Evolutionary conservation across 2,329 filamentous ascomycete species (phyloP).

Genomic region (Cadophora sp.): DNA sequence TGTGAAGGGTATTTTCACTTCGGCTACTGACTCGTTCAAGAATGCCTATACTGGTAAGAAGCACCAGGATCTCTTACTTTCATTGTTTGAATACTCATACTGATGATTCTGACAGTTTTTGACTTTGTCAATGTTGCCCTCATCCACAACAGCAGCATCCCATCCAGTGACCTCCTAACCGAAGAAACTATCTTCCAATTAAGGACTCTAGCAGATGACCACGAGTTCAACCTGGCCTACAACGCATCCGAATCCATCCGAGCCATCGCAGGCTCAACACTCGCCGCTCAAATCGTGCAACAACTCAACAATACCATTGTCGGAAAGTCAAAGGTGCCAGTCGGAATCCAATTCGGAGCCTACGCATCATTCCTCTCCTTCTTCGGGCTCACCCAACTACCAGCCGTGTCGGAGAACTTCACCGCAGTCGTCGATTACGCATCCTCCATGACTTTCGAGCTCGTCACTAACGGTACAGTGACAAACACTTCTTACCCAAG

Average conservation of each 20-base stretch:
- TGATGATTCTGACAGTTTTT: conserved; percentile 52
- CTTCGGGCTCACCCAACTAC: conserved; percentile 64
- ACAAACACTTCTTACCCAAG: conserved; percentile 54
- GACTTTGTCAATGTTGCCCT: conserved; percentile 65
- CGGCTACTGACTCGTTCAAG: conserved; percentile 58
- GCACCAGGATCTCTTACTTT: conserved; percentile 13
- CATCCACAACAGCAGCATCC: conserved; percentile 68
- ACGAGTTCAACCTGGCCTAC: conserved; percentile 86
- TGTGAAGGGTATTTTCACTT: conserved; percentile 58
- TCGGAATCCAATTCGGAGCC: conserved; percentile 65
- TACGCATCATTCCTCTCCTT: conserved; percentile 69
- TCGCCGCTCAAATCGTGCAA: conserved; percentile 59
- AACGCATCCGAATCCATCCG: conserved; percentile 73
- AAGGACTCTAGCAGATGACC: conserved; percentile 74
- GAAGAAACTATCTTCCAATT: conserved; percentile 66
- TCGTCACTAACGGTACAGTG: conserved; percentile 62
- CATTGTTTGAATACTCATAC: background rate
- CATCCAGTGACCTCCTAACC: conserved; percentile 65
- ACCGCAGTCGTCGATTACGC: conserved; percentile 84
- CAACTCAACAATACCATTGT: conserved; percentile 60
- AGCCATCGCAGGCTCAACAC: conserved; percentile 63
- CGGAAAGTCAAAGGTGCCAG: conserved; percentile 51
- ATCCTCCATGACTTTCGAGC: conserved; percentile 80
- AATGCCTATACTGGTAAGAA: conserved; percentile 66
- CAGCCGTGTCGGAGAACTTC: conserved; percentile 65